Evolutionary conservation across 164 flowering plant genomes (phyloP).

Genomic region (Magnolia sinica): DNA sequence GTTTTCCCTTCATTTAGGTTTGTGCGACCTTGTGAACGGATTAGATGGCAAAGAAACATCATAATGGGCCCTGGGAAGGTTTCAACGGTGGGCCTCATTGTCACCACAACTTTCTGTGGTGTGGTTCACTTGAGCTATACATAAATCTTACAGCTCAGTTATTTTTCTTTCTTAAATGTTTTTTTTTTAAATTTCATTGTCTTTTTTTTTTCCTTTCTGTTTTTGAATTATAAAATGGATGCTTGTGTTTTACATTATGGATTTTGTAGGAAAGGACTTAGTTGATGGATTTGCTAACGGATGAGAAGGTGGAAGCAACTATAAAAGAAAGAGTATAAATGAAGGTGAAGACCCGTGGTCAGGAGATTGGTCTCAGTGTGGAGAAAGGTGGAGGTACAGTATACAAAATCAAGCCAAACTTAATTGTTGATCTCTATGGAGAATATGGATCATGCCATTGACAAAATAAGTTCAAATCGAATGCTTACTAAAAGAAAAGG

Average conservation of each 20-base stretch:
- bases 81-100: no score
- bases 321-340: constrained; percentile 67
- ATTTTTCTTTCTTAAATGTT: background rate
- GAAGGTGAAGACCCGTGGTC: constrained; percentile 69
- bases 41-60: no score
- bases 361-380: constrained; percentile 35
- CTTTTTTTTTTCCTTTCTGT: background rate
- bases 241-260: background rate
- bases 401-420: constrained; percentile 74
- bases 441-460: constrained; percentile 90
- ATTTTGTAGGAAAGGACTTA: constrained; percentile 52
- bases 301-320: constrained; percentile 61
- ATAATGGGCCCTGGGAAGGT: no score
- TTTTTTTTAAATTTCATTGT: background rate
- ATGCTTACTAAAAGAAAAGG: constrained; percentile 37
- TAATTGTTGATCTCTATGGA: constrained; percentile 74
- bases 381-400: constrained; percentile 33
- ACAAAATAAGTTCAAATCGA: constrained; percentile 87
- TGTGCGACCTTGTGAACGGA: no score
- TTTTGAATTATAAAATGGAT: background rate
- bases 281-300: constrained; percentile 70
- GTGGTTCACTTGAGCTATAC: no score
- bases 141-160: no score
- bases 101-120: no score
- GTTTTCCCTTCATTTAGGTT: no score